Evolutionary conservation across 371 early-diverging fungal genomes (phyloP).

Genomic region (Synchytrium microbalum): DNA sequence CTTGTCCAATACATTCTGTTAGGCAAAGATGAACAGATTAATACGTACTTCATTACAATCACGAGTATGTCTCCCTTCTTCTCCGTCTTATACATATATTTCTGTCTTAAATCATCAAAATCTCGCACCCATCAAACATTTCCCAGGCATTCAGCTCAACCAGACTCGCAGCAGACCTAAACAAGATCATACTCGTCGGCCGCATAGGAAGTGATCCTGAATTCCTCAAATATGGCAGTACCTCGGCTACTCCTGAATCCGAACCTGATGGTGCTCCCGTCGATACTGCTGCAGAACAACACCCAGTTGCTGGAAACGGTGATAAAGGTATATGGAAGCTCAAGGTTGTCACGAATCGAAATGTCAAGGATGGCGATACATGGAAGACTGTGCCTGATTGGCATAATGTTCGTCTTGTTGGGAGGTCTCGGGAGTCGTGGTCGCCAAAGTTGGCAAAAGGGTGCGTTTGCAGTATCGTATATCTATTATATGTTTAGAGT

Average conservation of each 20-base stretch:
- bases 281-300: background rate
- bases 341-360: background rate
- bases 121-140: background rate
- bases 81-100: background rate
- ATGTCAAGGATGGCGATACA: background rate
- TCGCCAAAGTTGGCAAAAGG: background rate
- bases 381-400: background rate
- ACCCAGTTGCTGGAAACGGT: too few species aligned
- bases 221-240: background rate
- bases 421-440: background rate
- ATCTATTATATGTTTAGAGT: too few species aligned
- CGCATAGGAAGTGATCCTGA: background rate
- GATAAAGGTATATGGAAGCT: background rate
- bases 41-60: background rate
- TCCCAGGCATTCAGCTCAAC: background rate
- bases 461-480: too few species aligned
- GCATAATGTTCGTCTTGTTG: background rate
- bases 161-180: background rate
- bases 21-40: background rate
- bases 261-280: too few species aligned
- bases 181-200: background rate
- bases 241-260: background rate
- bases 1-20: background rate
- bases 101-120: too few species aligned
- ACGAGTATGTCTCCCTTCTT: background rate